A percentile compares a stretch with the other conserved stretches of the same genome.
These are phyloP conservation scores for Cadophora sp. DNA, from an alignment of 2,329 filamentous ascomycete species.

Conservation along the genomic window DNA sequence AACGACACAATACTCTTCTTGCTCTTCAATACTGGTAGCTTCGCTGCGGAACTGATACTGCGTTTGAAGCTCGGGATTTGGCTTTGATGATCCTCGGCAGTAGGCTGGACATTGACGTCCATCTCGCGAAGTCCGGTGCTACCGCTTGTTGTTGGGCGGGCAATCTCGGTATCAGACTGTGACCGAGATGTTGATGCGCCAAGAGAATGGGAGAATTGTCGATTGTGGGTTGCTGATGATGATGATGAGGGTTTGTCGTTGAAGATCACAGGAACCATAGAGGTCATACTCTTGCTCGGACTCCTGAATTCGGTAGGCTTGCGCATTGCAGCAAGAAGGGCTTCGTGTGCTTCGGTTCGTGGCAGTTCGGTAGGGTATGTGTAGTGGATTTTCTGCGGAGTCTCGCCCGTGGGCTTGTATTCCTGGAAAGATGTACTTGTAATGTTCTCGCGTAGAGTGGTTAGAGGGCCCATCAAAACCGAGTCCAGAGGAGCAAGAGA, in stretches of 20 bases:
- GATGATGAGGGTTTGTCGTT: slow-evolving; percentile 35
- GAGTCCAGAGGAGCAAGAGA: slow-evolving; percentile 66
- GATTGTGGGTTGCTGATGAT: slow-evolving; percentile 26
- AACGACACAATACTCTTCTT: slow-evolving; percentile 49
- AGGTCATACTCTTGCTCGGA: slow-evolving; percentile 44
- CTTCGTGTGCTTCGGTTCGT: slow-evolving; percentile 70
- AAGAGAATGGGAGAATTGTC: slow-evolving; percentile 29
- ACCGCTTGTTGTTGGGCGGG: slow-evolving; percentile 45
- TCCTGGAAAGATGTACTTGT: slow-evolving; percentile 71
- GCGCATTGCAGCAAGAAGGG: slow-evolving; percentile 58
- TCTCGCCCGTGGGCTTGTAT: slow-evolving; percentile 85
- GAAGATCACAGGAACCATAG: slow-evolving; percentile 46
- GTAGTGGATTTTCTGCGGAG: slow-evolving; percentile 82
- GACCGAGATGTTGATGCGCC: slow-evolving; percentile 26
- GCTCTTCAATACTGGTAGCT: slow-evolving; percentile 50
- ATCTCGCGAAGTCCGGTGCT: slow-evolving; percentile 55
- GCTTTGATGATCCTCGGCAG: slow-evolving; percentile 11
- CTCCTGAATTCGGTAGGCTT: slow-evolving; percentile 42
- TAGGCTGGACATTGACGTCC: slow-evolving; percentile 51
- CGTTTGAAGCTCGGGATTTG: slow-evolving; percentile 39
- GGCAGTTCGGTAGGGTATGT: slow-evolving; percentile 82
- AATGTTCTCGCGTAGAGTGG: slow-evolving; percentile 74
- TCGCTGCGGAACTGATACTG: slow-evolving; percentile 46
- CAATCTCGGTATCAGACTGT: slow-evolving; percentile 22
- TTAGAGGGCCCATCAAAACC: slow-evolving; percentile 72